These are phyloP conservation scores for Aspergillus flavus DNA, from an alignment of 2,329 filamentous ascomycete species.

Conservation along the genomic window DNA sequence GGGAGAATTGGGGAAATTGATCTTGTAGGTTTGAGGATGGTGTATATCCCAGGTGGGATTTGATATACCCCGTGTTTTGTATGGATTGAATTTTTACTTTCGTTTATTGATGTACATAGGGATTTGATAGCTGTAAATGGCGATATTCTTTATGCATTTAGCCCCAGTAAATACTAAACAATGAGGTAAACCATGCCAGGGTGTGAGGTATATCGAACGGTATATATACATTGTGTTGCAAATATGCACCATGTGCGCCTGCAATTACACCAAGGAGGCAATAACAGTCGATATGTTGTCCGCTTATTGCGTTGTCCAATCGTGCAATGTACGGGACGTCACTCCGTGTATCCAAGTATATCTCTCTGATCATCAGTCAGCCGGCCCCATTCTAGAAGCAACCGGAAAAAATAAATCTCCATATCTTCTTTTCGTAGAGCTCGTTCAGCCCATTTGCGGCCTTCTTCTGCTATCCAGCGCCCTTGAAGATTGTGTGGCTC, in stretches of 20 bases:
- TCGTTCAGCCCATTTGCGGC: conserved; percentile 64
- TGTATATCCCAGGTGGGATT: background rate
- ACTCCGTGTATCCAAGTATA: conserved; percentile 45
- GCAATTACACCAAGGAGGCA: background rate
- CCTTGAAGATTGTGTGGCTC: conserved; percentile 57
- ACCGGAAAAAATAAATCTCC: conserved; percentile 77
- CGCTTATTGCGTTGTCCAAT: background rate
- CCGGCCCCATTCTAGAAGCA: conserved; percentile 76
- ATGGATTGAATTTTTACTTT: background rate
- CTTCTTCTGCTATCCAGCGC: conserved; percentile 66
- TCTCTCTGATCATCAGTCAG: conserved; percentile 65
- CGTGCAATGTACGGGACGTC: conserved; percentile 2
- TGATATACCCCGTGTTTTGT: background rate
- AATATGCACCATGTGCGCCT: background rate
- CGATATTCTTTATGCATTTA: background rate
- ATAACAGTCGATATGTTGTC: background rate
- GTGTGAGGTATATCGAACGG: background rate
- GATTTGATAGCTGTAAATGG: background rate
- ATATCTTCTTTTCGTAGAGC: conserved; percentile 72
- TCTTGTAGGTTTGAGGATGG: background rate
- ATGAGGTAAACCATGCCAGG: background rate
- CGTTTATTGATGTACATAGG: conserved; percentile 6
- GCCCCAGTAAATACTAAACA: background rate
- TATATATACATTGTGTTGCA: conserved; percentile 6
- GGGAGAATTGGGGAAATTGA: background rate